phyloP scores from a whole-genome alignment of 208 protist genomes.

The Angomonas desouzai region DNA sequence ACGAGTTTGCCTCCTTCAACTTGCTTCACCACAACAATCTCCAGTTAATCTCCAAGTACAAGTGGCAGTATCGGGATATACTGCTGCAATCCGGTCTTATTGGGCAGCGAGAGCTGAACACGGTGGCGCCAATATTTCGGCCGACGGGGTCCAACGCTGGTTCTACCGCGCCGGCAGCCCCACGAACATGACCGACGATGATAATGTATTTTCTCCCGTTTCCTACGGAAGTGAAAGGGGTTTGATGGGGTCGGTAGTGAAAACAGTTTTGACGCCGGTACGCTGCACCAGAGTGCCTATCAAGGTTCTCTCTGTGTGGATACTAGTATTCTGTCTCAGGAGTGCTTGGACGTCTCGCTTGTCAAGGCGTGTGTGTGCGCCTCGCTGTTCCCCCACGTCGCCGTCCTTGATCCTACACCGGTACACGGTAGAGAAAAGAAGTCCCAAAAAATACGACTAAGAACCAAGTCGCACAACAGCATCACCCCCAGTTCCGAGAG shows the following conservation, averaged over 20 bases:
- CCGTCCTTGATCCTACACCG: slow-evolving; percentile 51
- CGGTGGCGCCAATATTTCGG: neutral
- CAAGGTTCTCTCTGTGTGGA: slow-evolving; percentile 48
- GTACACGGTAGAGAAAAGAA: slow-evolving; percentile 11
- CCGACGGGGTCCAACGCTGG: neutral
- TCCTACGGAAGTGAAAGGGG: neutral
- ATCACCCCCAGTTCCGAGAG: slow-evolving; percentile 79
- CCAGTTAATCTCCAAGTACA: slow-evolving; percentile 78
- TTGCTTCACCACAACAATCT: slow-evolving; percentile 50
- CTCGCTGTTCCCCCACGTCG: slow-evolving; percentile 81
- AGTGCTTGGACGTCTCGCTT: slow-evolving; percentile 60
- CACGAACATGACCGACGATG: neutral
- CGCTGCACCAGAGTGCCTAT: slow-evolving; percentile 9
- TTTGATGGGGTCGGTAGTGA: neutral
- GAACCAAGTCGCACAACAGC: slow-evolving; percentile 36
- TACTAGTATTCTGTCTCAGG: slow-evolving; percentile 45
- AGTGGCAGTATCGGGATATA: slow-evolving; percentile 82
- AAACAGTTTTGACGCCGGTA: neutral
- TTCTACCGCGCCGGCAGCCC: neutral
- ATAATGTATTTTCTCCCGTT: slow-evolving; percentile 1
- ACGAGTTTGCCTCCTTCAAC: slow-evolving; percentile 50
- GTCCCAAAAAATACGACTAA: slow-evolving; percentile 40
- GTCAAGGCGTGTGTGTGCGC: slow-evolving; percentile 85
- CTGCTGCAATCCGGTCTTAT: slow-evolving; percentile 56
- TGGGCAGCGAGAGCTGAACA: slow-evolving; percentile 6